These are phyloP conservation scores for Fraxinus sp. DNA, from an alignment of 305 asterid species.

Conservation along the genomic window DNA sequence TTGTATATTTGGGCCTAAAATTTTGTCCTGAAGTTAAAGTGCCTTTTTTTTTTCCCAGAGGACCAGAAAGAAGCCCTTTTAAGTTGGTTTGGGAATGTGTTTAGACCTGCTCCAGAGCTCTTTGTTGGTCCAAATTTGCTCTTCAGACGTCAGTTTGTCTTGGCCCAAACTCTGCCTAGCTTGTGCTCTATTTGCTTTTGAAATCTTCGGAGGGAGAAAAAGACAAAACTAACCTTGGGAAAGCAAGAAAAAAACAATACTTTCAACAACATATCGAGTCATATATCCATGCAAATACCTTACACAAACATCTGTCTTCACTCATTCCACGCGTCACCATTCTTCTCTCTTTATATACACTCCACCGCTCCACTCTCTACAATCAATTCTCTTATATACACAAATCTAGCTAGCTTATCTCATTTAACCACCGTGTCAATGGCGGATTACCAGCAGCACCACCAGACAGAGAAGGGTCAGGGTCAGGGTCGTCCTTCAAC, in stretches of 20 bases:
- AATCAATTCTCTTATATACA: background rate
- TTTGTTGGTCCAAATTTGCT: too few species aligned
- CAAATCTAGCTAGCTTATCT: background rate
- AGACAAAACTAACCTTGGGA: background rate
- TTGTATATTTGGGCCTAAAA: background rate
- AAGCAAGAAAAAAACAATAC: background rate
- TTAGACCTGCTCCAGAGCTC: too few species aligned
- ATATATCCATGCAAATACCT: constrained; percentile 33
- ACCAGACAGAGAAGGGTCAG: background rate
- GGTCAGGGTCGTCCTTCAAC: constrained; percentile 27
- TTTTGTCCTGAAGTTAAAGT: background rate
- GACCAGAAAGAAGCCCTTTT: too few species aligned
- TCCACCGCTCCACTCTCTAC: background rate
- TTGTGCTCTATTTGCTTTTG: background rate
- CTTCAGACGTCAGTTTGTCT: too few species aligned
- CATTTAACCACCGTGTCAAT: constrained; percentile 18
- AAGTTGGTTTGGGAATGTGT: too few species aligned
- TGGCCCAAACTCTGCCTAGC: too few species aligned
- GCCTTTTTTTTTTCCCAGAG: too few species aligned
- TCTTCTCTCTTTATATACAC: constrained; percentile 26
- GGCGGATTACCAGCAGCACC: constrained; percentile 30
- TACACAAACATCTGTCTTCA: constrained; percentile 39
- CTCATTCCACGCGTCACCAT: constrained; percentile 37
- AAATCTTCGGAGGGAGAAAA: background rate
- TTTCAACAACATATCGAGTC: background rate